Conservation (phyloP, 495 filamentous ascomycete species). For the Oidiodendron maius region DNA sequence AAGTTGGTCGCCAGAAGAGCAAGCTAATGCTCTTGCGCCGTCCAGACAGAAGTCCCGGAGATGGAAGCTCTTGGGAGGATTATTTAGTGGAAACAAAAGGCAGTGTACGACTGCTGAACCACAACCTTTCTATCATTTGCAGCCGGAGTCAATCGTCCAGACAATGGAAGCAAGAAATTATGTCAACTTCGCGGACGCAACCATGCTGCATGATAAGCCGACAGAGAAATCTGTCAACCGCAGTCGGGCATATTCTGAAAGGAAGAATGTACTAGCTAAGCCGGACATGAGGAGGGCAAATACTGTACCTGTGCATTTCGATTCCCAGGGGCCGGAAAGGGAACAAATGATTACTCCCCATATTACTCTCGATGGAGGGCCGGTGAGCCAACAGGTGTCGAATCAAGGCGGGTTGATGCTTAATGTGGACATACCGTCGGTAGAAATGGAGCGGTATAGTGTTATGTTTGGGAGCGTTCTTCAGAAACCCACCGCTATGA, state of each 20-base stretch:
- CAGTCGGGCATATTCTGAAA: slow-evolving; percentile 7
- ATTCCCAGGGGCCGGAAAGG: slow-evolving; percentile 8
- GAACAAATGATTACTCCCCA: slow-evolving; percentile 7
- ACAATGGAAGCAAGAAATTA: slow-evolving; percentile 4
- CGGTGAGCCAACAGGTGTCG: slow-evolving; percentile 1
- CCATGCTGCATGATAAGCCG: background rate
- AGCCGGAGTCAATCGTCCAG: slow-evolving; percentile 8
- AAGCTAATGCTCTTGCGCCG: slow-evolving; percentile 23
- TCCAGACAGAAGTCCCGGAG: slow-evolving; percentile 35
- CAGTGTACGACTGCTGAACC: slow-evolving; percentile 17
- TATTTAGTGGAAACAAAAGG: slow-evolving; percentile 37
- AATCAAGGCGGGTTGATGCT: slow-evolving; percentile 32
- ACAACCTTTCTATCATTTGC: slow-evolving; percentile 23
- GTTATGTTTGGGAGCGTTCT: slow-evolving; percentile 88
- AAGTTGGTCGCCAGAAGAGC: slow-evolving; percentile 12
- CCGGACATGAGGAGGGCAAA: slow-evolving; percentile 18
- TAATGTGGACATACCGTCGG: slow-evolving; percentile 73
- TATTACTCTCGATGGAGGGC: slow-evolving; percentile 18
- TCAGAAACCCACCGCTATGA: slow-evolving; percentile 25
- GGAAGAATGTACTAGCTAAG: slow-evolving; percentile 12
- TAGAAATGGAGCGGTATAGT: slow-evolving; percentile 83
- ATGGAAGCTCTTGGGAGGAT: slow-evolving; percentile 40
- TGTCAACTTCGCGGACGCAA: background rate
- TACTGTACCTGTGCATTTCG: slow-evolving; percentile 16
- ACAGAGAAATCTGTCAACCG: slow-evolving; percentile 6